phyloP scores from a whole-genome alignment of 75 land plant species.

The Adiantum capillusveneris region DNA sequence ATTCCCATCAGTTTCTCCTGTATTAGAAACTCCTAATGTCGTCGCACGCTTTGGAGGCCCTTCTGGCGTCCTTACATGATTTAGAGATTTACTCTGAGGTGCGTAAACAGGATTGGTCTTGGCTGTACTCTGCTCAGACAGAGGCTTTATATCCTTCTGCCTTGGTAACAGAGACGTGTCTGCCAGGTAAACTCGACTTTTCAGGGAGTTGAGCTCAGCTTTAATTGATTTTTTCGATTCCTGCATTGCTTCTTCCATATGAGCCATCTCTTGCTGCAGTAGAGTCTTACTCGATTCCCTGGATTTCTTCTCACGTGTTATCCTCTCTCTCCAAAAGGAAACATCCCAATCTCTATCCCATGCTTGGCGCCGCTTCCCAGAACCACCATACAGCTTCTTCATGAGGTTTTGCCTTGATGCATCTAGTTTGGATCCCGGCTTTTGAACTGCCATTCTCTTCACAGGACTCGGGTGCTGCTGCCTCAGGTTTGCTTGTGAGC shows the following conservation, averaged over 20 bases:
- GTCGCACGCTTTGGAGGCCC: background rate
- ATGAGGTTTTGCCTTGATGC: constrained; percentile 69
- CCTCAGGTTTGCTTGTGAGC: constrained; percentile 12
- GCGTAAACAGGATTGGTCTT: background rate
- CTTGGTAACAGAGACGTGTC: constrained; percentile 91
- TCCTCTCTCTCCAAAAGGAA: constrained; percentile 84
- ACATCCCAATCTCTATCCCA: constrained; percentile 92
- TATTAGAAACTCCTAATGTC: background rate
- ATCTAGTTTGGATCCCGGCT: constrained; percentile 7
- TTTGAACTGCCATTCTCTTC: constrained; percentile 7
- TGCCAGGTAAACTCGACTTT: constrained; percentile 83
- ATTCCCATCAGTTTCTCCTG: background rate
- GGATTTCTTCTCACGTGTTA: constrained; percentile 40
- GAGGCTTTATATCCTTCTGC: constrained; percentile 61
- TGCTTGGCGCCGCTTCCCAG: constrained; percentile 50
- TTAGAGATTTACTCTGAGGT: background rate
- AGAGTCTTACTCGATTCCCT: constrained; percentile 47
- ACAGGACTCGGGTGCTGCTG: constrained; percentile 3
- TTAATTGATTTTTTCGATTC: constrained; percentile 7
- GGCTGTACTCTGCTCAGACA: constrained; percentile 20
- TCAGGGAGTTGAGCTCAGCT: constrained; percentile 41
- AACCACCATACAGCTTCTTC: constrained; percentile 76
- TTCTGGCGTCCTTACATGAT: background rate
- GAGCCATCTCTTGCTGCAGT: constrained; percentile 14
- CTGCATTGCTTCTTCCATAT: constrained; percentile 10